Evolutionary conservation across 768 basidiomycete species (phyloP), one percentile per base, ranked within the genome.

Genomic region (Tephrocybe rancida): DNA sequence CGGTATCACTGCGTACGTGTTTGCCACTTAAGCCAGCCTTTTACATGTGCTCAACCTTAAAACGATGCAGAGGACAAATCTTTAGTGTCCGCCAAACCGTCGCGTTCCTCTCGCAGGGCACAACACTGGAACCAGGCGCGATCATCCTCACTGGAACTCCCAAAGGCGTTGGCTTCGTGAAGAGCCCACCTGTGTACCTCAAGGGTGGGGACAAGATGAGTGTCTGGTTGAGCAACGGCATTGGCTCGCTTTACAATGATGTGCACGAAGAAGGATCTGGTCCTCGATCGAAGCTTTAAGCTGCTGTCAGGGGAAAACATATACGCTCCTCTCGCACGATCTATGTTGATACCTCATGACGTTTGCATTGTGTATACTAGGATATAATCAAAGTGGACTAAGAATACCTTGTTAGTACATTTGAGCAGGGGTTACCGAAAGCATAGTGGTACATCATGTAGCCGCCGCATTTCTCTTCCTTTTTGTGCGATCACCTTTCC

Each of bases 101-200:
- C 39, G 75, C 91, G 0, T 90, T 85, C 75, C 83, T 95, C 41
- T 92, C 90, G 0, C 89, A 92, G 64, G 90, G 84, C 3, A 93
- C 91, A 5, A 93, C 92, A 0, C 82, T 95, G 18, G 83, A 83
- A 59, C 86, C 89, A 0, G 92, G 92, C 0, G 84, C 88, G 0
- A 75, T 93, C 62, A 93, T 94, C 61, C 78, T 93, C 59, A 95
- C 92, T 1, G 87, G 88, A 5, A 90, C 88, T 30, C 90, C 90
- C 1, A 85, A 87, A 52, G 92, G 90, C 21, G 89, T 92, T 13
- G 92, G 92, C 2, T 92, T 87, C 59, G 85, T 83, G 34, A 83
- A 80, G 68, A 83, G 84, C 44, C 90, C 91, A 1, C 78, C 85
- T 1, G 42, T 87, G 22, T 88, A 81, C 59, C 75, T 95, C 22